Evolutionary conservation across 2,329 filamentous ascomycete species (phyloP).

Genomic region (Aureobasidium sp.): DNA sequence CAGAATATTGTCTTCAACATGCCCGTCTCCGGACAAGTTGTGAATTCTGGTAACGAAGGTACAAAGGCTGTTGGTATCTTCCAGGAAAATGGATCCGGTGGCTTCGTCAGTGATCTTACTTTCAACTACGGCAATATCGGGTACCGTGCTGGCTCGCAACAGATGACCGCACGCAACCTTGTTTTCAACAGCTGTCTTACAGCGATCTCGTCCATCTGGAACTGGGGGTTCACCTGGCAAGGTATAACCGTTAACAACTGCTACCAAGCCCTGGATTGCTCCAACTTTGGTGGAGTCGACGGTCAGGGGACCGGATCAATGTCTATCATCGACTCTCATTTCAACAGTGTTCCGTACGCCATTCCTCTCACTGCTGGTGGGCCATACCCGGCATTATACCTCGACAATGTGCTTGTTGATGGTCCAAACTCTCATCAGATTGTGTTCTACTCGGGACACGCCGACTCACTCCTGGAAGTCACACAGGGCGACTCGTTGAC

Average conservation of each 20-base stretch:
- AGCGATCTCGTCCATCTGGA: conserved; percentile 84
- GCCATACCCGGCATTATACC: neutral
- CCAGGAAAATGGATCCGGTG: conserved; percentile 58
- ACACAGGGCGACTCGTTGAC: too few species aligned
- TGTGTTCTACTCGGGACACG: too few species aligned
- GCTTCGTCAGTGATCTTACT: conserved; percentile 73
- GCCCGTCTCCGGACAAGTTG: neutral
- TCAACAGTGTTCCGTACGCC: neutral
- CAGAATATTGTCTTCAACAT: conserved; percentile 53
- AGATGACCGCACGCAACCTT: conserved; percentile 78
- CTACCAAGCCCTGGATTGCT: conserved; percentile 59
- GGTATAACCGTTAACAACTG: conserved; percentile 53
- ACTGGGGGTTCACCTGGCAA: conserved; percentile 78
- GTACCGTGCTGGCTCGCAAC: conserved; percentile 75
- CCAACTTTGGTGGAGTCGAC: neutral
- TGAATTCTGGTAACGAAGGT: neutral
- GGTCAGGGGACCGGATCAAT: neutral
- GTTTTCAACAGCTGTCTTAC: conserved; percentile 76
- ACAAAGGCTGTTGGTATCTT: conserved; percentile 44
- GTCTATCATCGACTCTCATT: conserved; percentile 38
- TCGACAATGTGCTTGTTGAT: neutral
- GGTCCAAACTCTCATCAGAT: neutral
- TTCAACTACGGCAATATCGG: conserved; percentile 78
- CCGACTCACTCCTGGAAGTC: too few species aligned
- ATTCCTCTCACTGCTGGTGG: neutral